Conservation (phyloP, 805 yeast genomes). For the Kuraishia molischiana region DNA sequence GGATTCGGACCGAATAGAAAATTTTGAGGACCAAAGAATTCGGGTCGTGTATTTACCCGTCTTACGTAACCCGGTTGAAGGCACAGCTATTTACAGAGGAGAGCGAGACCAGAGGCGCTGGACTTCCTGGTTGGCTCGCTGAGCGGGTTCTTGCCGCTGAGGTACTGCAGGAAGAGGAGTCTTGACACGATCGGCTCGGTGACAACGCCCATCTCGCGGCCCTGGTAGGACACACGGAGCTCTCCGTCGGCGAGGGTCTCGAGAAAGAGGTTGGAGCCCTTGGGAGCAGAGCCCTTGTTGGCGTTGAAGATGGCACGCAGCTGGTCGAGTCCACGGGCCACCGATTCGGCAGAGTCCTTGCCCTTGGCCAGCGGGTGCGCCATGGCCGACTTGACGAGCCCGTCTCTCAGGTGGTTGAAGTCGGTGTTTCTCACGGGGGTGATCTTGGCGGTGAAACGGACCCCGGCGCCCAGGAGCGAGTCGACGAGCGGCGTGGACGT, state of each 20-base stretch:
- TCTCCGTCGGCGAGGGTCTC: conserved; percentile 40
- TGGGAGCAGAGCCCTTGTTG: conserved; percentile 63
- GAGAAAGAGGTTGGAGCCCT: conserved; percentile 57
- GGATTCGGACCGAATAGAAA: too few species aligned
- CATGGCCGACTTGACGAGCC: conserved; percentile 70
- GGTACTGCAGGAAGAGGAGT: conserved; percentile 65
- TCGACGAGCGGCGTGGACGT: conserved; percentile 44
- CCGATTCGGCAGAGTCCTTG: conserved; percentile 23
- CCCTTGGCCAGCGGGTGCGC: conserved; percentile 53
- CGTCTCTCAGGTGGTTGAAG: conserved; percentile 82
- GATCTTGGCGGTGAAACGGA: conserved; percentile 62
- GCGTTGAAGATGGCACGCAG: conserved; percentile 48
- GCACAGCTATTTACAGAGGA: too few species aligned
- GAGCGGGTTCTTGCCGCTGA: conserved; percentile 61
- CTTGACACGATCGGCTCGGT: conserved; percentile 52
- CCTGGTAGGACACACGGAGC: conserved; percentile 33
- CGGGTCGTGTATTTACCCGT: too few species aligned
- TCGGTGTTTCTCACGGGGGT: conserved; percentile 89
- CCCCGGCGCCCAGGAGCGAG: conserved; percentile 46
- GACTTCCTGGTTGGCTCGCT: conserved; percentile 42
- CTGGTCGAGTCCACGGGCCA: conserved; percentile 48
- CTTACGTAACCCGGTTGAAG: too few species aligned
- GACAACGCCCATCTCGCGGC: conserved; percentile 45
- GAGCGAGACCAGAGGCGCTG: conserved; percentile 17
- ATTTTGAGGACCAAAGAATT: too few species aligned